Evolutionary conservation across 202 grass and related monocot genomes (phyloP), one percentile per base, ranked within the genome.

Genomic region (Setaria italica): DNA sequence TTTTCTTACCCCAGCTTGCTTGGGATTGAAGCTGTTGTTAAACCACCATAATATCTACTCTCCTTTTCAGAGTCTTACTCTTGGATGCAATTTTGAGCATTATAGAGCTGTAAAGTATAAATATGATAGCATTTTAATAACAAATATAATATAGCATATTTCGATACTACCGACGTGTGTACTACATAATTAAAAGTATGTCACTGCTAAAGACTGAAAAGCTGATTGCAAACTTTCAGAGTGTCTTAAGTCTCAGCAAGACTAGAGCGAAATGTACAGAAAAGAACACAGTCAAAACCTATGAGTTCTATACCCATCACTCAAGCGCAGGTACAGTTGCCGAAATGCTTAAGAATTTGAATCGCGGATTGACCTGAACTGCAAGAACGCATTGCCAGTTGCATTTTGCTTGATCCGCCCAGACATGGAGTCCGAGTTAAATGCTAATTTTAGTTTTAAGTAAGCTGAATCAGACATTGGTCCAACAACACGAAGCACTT

Each of bases 201-300:
- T 9, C 11, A 34, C 58, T 48, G 16, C 15, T 51, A 37, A 74
- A 48, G 2, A 57, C 9, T 57, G 0, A 74, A 58, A 34, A 82
- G 68, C 32, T 15, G 15, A 47, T 19, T 14, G 17, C 17, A 58
- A 80, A 47, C 34, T 30, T 37, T 15, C 5, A 79, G 58, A 29
- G 54, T 34, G 72, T 11, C 46, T 50, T 82, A 70, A 33, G 48
- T 33, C n/a, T 69, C 68, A 62, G 70, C 41, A 71, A 45, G 13
- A 63, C 25, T 20, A 64, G 25, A 56, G 34, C 64, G 70, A 83
- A 67, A 48, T 79, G 10, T 88, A 59, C 20, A 41, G 9, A 48
- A 72, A 72, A 17, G 34, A 20, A 55, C 73, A 70, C 47, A 41
- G 5, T 41, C 39, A 41, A 4, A 78, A 5, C 8, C 11, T 9